Percentiles rank a stretch among this genome's conserved stretches.
These are phyloP conservation scores for Aspergillus viridinutans DNA, from an alignment of 2,329 filamentous ascomycete genomes.

Conservation along the genomic window DNA sequence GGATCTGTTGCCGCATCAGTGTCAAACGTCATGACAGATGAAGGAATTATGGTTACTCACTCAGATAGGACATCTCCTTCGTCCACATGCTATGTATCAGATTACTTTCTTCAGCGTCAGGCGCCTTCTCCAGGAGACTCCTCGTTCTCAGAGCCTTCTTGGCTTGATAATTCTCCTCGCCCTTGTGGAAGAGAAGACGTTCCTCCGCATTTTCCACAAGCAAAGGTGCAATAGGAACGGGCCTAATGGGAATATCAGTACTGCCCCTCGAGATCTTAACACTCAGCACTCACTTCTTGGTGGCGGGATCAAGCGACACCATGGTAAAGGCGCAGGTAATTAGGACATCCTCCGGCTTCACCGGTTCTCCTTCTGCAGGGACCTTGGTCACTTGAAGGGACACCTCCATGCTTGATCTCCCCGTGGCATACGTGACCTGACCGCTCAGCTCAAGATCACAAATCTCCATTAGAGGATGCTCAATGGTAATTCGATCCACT, in stretches of 20 bases:
- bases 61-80: slow-evolving; percentile 60
- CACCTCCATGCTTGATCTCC: slow-evolving; percentile 68
- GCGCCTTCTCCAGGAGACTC: slow-evolving; percentile 62
- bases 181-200: slow-evolving; percentile 57
- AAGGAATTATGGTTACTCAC: slow-evolving; percentile 26
- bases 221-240: slow-evolving; percentile 59
- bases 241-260: slow-evolving; percentile 35
- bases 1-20: slow-evolving; percentile 42
- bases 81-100: slow-evolving; percentile 72
- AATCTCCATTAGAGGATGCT: slow-evolving; percentile 69
- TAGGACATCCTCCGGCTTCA: slow-evolving; percentile 57
- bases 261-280: background rate
- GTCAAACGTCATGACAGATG: background rate
- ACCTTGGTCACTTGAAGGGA: slow-evolving; percentile 69
- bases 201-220: slow-evolving; percentile 62
- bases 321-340: slow-evolving; percentile 74
- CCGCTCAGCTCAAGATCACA: slow-evolving; percentile 72
- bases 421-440: slow-evolving; percentile 66
- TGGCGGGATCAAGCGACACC: slow-evolving; percentile 67
- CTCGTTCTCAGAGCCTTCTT: slow-evolving; percentile 61
- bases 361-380: slow-evolving; percentile 53
- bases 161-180: slow-evolving; percentile 62
- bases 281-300: slow-evolving; percentile 51
- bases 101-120: slow-evolving; percentile 66
- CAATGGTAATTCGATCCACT: slow-evolving; percentile 62